Percentiles rank a stretch among this genome's conserved stretches.
These are phyloP conservation scores for Globisporangium polare DNA, from an alignment of 352 stramenopile species.

Conservation along the genomic window DNA sequence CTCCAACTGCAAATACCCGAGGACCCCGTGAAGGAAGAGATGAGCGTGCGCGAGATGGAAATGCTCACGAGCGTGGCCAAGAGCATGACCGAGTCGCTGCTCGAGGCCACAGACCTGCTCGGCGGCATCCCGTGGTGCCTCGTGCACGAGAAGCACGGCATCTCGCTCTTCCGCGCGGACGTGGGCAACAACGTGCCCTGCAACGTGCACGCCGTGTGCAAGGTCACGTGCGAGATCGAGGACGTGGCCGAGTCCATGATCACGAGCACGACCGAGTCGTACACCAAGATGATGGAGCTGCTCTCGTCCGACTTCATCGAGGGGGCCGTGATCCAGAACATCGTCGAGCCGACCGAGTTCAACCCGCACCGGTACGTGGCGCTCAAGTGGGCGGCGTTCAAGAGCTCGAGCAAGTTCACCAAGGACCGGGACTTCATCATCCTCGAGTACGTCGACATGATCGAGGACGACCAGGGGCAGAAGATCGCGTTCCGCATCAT, in stretches of 20 bases:
- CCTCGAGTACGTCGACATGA: conserved; percentile 87
- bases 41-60: conserved; percentile 60
- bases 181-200: conserved; percentile 54
- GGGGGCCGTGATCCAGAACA: conserved; percentile 76
- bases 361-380: conserved; percentile 77
- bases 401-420: conserved; percentile 73
- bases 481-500: conserved; percentile 84
- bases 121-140: conserved; percentile 66
- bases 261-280: conserved; percentile 68
- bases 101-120: conserved; percentile 72
- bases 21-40: conserved; percentile 8
- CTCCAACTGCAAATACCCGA: not conserved
- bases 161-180: conserved; percentile 79
- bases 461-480: conserved; percentile 80
- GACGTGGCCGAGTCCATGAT: conserved; percentile 83
- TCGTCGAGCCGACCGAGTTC: conserved; percentile 57
- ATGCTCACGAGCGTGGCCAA: conserved; percentile 71
- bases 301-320: conserved; percentile 84
- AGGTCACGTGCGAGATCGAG: conserved; percentile 75
- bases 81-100: conserved; percentile 74
- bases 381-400: conserved; percentile 85
- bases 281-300: conserved; percentile 85
- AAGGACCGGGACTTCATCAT: conserved; percentile 82
- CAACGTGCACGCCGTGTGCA: conserved; percentile 85
- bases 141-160: conserved; percentile 79